Conservation (phyloP, 129 eudicot genomes). For the Deinandra increscens region DNA sequence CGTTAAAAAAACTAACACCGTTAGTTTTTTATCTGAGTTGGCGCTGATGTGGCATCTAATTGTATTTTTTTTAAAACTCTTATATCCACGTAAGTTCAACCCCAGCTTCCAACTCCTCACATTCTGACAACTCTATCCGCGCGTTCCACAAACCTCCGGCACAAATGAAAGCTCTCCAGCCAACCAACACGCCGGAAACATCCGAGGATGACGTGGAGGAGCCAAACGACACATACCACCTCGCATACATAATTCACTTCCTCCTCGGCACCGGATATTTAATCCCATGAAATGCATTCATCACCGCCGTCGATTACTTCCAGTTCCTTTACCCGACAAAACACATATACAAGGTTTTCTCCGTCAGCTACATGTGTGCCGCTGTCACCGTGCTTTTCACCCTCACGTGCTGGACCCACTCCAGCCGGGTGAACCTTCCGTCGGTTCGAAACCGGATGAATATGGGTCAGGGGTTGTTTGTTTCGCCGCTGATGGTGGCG, state of each 20-base stretch:
- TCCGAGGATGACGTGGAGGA: background rate
- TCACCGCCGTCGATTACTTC: constrained; percentile 49
- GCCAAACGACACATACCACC: constrained; percentile 29
- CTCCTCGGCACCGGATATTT: constrained; percentile 39
- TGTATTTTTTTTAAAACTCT: too few relatives aligned
- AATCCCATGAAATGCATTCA: constrained; percentile 43
- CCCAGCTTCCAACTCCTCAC: too few relatives aligned
- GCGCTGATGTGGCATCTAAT: too few relatives aligned
- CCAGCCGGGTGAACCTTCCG: constrained; percentile 22
- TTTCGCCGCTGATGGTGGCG: constrained; percentile 35
- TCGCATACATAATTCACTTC: constrained; percentile 44
- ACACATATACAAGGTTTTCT: constrained; percentile 36
- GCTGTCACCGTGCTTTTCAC: constrained; percentile 27
- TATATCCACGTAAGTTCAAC: too few relatives aligned
- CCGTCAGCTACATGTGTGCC: constrained; percentile 31
- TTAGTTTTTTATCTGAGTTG: too few relatives aligned
- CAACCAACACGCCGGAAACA: constrained; percentile 1
- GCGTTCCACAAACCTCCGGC: constrained; percentile 1
- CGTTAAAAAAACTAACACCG: too few relatives aligned
- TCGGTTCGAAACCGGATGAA: constrained; percentile 35
- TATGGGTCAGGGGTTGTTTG: constrained; percentile 33
- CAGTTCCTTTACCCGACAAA: constrained; percentile 39
- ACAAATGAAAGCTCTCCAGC: constrained; percentile 8
- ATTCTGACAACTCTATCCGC: too few relatives aligned
- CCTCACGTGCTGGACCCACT: constrained; percentile 27